These are phyloP conservation scores for Cladosporium sp. DNA, from an alignment of 2,329 filamentous ascomycete species.

Conservation along the genomic window DNA sequence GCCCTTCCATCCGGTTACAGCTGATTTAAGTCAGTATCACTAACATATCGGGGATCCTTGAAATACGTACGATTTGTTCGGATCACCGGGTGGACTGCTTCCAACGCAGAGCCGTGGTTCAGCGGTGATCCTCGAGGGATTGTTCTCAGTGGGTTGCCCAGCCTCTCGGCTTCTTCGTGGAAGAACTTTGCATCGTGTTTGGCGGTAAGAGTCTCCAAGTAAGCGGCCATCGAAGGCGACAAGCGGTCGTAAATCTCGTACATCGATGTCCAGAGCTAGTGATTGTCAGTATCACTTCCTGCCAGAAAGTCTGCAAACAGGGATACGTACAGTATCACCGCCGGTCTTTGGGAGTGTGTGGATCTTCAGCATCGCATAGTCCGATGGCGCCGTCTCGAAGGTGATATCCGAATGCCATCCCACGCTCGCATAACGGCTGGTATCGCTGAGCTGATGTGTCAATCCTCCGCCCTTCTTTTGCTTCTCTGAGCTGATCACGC, in stretches of 20 bases:
- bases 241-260: slow-evolving; percentile 68
- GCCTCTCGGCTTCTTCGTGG: slow-evolving; percentile 23
- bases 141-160: slow-evolving; percentile 10
- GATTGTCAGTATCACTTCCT: slow-evolving; percentile 32
- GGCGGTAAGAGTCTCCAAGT: slow-evolving; percentile 60
- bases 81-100: slow-evolving; percentile 57
- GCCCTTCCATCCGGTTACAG: slow-evolving; percentile 64
- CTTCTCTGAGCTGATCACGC: slow-evolving; percentile 58
- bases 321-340: slow-evolving; percentile 68
- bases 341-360: slow-evolving; percentile 77
- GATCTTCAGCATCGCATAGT: slow-evolving; percentile 85
- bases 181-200: slow-evolving; percentile 44
- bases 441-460: slow-evolving; percentile 54
- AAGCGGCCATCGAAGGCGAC: slow-evolving; percentile 56
- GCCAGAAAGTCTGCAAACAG: slow-evolving; percentile 19
- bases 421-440: slow-evolving; percentile 55
- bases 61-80: slow-evolving; percentile 57
- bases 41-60: neutral
- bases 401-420: slow-evolving; percentile 90
- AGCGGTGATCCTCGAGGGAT: slow-evolving; percentile 25
- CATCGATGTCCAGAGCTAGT: slow-evolving; percentile 62
- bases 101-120: slow-evolving; percentile 35
- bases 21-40: neutral
- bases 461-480: slow-evolving; percentile 57
- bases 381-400: slow-evolving; percentile 84